Evolutionary conservation across 768 basidiomycete species (phyloP).

Genomic region (Podaxis sp.): DNA sequence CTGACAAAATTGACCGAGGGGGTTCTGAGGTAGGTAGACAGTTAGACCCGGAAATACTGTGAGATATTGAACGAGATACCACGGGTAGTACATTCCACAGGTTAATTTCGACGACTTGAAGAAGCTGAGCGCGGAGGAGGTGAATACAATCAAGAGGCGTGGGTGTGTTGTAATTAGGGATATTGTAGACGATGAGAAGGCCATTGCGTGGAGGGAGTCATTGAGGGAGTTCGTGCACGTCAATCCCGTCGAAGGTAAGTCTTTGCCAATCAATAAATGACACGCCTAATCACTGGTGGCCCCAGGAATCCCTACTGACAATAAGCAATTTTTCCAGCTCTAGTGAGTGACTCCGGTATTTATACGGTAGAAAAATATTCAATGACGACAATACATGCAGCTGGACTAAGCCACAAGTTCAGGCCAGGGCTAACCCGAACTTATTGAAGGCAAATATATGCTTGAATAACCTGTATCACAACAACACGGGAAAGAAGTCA

Average conservation of each 20-base stretch:
- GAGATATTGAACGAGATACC: neutral
- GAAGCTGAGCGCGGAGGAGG: constrained; percentile 37
- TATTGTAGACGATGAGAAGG: constrained; percentile 54
- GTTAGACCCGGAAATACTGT: neutral
- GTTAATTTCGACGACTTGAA: constrained; percentile 53
- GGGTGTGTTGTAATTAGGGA: constrained; percentile 61
- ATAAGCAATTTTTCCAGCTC: constrained; percentile 72
- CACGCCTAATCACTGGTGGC: neutral
- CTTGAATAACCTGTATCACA: constrained; percentile 63
- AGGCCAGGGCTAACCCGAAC: constrained; percentile 65
- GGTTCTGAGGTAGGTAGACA: constrained; percentile 44
- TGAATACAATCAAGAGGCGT: constrained; percentile 46
- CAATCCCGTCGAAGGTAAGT: constrained; percentile 54
- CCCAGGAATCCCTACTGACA: constrained; percentile 47
- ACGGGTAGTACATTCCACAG: constrained; percentile 56
- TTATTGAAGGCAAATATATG: constrained; percentile 51
- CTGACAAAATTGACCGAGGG: constrained; percentile 37
- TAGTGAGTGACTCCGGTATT: constrained; percentile 42
- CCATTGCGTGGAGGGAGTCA: constrained; percentile 51
- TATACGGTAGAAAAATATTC: neutral
- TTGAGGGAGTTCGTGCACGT: constrained; percentile 51
- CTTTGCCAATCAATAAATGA: neutral
- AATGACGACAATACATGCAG: neutral
- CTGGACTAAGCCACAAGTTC: constrained; percentile 41
- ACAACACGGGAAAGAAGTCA: constrained; percentile 28